Conservation (phyloP, 1,284 basidiomycete species). For the Phlebopus sp. region DNA sequence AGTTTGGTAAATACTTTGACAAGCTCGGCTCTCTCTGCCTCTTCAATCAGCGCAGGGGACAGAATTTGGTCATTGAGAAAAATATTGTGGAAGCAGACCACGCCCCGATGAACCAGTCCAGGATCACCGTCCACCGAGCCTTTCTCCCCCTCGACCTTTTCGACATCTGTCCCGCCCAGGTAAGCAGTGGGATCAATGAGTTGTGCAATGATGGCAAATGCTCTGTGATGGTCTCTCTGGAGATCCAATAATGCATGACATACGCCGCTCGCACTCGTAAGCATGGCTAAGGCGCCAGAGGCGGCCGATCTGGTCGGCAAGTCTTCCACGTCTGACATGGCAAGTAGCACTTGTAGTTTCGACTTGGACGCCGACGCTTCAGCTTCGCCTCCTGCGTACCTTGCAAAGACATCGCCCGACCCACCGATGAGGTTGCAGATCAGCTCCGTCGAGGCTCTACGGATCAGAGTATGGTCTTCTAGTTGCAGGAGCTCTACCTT, state of each 20-base stretch:
- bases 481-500: conserved; percentile 81
- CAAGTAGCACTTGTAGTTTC: conserved; percentile 79
- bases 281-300: conserved; percentile 79
- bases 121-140: conserved; percentile 39
- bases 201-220: conserved; percentile 58
- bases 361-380: conserved; percentile 41
- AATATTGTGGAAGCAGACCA: conserved; percentile 68
- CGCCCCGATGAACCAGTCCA: conserved; percentile 73
- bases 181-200: conserved; percentile 57
- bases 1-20: conserved; percentile 48
- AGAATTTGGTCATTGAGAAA: conserved; percentile 45
- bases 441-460: conserved; percentile 89
- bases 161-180: conserved; percentile 29
- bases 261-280: conserved; percentile 63
- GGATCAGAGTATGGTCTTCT: conserved; percentile 79
- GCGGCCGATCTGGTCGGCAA: conserved; percentile 79
- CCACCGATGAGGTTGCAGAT: conserved; percentile 88
- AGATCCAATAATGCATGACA: conserved; percentile 61
- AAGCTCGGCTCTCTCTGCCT: conserved; percentile 51
- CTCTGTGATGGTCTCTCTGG: conserved; percentile 58
- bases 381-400: conserved; percentile 52
- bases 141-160: conserved; percentile 33
- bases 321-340: conserved; percentile 84
- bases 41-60: conserved; percentile 42
- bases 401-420: conserved; percentile 71